A percentile compares a stretch with the other conserved stretches of the same genome.
Conservation (phyloP, 768 basidiomycete species). For the Leucocoprinus birnbaumii region DNA sequence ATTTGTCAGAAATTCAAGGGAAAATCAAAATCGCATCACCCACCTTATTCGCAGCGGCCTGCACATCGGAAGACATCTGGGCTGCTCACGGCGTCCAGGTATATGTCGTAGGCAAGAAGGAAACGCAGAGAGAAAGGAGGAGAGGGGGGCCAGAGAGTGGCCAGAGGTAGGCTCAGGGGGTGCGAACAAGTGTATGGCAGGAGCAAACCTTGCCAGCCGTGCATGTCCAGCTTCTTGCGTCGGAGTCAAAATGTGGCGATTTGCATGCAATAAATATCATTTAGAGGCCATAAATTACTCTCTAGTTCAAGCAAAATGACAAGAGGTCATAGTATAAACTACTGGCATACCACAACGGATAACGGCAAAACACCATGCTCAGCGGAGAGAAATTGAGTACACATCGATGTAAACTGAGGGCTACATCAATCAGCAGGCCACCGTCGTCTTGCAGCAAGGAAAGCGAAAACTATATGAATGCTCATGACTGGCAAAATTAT, state of each 20-base stretch:
- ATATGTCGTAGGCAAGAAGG: conserved; percentile 12
- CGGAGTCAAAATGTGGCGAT: conserved; percentile 52
- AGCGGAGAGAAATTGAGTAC: too few relatives aligned
- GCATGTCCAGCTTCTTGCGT: conserved; percentile 30
- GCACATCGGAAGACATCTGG: conserved; percentile 47
- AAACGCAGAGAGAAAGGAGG: conserved; percentile 18
- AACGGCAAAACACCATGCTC: too few relatives aligned
- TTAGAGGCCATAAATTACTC: not conserved
- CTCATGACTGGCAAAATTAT: too few relatives aligned
- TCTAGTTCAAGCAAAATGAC: not conserved
- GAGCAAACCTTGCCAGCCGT: conserved; percentile 13
- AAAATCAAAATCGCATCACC: conserved; percentile 22
- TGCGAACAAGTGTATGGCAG: conserved; percentile 10
- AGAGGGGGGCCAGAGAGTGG: conserved; percentile 25
- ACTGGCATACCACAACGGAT: too few relatives aligned
- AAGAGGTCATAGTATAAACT: not conserved
- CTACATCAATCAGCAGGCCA: too few relatives aligned
- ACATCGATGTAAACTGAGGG: too few relatives aligned
- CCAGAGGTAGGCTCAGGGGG: conserved; percentile 17
- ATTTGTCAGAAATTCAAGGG: conserved; percentile 10
- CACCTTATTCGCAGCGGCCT: conserved; percentile 48
- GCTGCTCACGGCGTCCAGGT: conserved; percentile 15
- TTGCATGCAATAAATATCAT: conserved; percentile 13
- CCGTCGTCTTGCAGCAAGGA: too few relatives aligned
- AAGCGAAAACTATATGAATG: too few relatives aligned